These are phyloP conservation scores for Apiotrichum laibachii DNA, from an alignment of 1,284 basidiomycete genomes.

Conservation along the genomic window DNA sequence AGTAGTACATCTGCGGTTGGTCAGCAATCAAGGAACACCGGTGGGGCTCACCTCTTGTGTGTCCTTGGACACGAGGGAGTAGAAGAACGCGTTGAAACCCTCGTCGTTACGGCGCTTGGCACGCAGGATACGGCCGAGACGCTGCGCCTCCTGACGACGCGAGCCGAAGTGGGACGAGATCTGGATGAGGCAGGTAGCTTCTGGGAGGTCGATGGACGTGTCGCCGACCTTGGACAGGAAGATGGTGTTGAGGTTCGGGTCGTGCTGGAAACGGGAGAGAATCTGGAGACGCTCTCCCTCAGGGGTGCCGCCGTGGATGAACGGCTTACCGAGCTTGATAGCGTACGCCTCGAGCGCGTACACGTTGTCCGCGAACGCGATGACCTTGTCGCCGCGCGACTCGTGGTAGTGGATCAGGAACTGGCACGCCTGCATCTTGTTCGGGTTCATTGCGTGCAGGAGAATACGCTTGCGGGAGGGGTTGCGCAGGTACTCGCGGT, in stretches of 20 bases:
- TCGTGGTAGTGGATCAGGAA: constrained; percentile 99
- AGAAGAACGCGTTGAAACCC: constrained; percentile 99
- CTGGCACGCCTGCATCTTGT: constrained; percentile 98
- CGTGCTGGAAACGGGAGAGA: constrained; percentile 92
- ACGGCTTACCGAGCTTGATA: constrained; percentile 86
- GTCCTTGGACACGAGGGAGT: constrained; percentile 96
- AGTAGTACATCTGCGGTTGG: constrained; percentile 78
- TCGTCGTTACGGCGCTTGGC: constrained; percentile 98
- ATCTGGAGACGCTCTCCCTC: constrained; percentile 96
- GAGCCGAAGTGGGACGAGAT: constrained; percentile 99
- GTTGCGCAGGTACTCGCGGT: constrained; percentile 86
- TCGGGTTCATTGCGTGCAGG: constrained; percentile 99
- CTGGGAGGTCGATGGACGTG: constrained; percentile 97
- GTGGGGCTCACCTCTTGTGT: constrained; percentile 78
- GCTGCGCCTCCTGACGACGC: constrained; percentile 94
- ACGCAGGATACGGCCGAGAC: constrained; percentile 89
- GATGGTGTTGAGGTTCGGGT: constrained; percentile 94
- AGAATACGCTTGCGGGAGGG: constrained; percentile 85
- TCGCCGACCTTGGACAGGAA: constrained; percentile 99
- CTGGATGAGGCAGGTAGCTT: constrained; percentile 98
- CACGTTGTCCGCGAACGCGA: constrained; percentile 99
- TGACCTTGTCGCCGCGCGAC: constrained; percentile 96
- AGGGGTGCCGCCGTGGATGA: constrained; percentile 94
- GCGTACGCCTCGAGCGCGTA: constrained; percentile 96
- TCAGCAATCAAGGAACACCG: too few species aligned